Conservation (phyloP, 768 basidiomycete species). For the Sistotremastrum suecicum region DNA sequence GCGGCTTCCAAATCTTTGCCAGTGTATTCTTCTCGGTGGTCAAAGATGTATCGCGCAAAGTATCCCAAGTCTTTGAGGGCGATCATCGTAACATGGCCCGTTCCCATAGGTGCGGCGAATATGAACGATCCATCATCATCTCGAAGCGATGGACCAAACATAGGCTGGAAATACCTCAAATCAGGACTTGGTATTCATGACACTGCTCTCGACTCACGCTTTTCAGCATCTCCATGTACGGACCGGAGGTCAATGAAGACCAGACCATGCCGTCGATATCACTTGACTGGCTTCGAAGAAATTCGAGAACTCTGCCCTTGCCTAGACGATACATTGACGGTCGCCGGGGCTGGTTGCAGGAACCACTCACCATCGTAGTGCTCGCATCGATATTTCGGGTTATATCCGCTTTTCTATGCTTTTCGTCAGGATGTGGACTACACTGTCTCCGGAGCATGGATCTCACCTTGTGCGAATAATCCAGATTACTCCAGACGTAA, state of each 20-base stretch:
- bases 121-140: constrained; percentile 27
- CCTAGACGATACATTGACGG: too few species aligned
- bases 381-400: constrained; percentile 21
- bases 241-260: constrained; percentile 23
- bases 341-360: too few species aligned
- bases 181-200: background rate
- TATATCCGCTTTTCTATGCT: constrained; percentile 9
- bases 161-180: constrained; percentile 6
- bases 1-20: constrained; percentile 23
- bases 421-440: too few species aligned
- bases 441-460: constrained; percentile 1
- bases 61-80: constrained; percentile 25
- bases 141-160: constrained; percentile 18
- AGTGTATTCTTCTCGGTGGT: constrained; percentile 21
- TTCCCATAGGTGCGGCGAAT: constrained; percentile 22
- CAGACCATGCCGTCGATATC: constrained; percentile 16
- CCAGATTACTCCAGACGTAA: constrained; percentile 29
- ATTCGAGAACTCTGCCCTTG: constrained; percentile 28
- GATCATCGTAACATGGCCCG: constrained; percentile 26
- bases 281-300: constrained; percentile 13
- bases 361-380: constrained; percentile 20
- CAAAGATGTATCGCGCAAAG: constrained; percentile 27
- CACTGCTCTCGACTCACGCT: constrained; percentile 13
- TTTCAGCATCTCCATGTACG: constrained; percentile 29
- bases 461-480: constrained; percentile 26